Base-by-base conservation (phyloP, 306 rosid species). In the Glycine latifolia region DNA sequence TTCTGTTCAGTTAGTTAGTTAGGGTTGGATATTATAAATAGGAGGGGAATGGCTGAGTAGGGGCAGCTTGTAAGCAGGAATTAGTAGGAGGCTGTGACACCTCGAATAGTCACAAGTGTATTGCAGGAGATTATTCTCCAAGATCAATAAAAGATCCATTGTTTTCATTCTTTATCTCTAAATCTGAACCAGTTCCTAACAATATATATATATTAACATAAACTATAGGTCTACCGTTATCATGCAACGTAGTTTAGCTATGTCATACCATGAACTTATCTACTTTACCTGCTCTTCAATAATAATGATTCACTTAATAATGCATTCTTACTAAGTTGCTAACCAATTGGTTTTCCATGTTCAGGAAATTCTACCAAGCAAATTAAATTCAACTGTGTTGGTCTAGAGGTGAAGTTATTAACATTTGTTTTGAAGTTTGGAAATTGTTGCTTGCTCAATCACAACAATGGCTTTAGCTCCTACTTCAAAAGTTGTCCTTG, bases 401-500 rank as follows among this genome's bases (percentile, higher is more conserved):
- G 44, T 31, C 17, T 11, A 71, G 55, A 48, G 60, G 75, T 71
- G 75, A 52, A 49, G 75, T 3, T 48, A 13, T 7, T 65, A 3
- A 48, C 14, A 46, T 10, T 69, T 46, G 2, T 69, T 43, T 69
- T 12, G n/a, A 47, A 46, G 5, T 47, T 81, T 81, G 14, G 73
- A 73, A 59, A 37, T 70, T 65, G 78, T 49, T 65, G 37, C 77
- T 80, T 74, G 68, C 76, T 76, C 6, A 65, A 60, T 44, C 62
- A 52, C 61, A 73, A 79, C 26, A 76, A 91, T 93, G 99, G 93
- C 87, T 4, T 79, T 93, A 82, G 96, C 94, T 75, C 61, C 94
- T 50, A 10, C 84, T 71, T 89, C 82, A 52, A 93, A 93, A 87
- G 93, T 93, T 68, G 79, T 91, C 16, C 82, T 95, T 5, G 97